A percentile compares a stretch with the other conserved stretches of the same genome.
Evolutionary conservation across 2,329 filamentous ascomycete species (phyloP).

Genomic region (Fusarium avenaceum): DNA sequence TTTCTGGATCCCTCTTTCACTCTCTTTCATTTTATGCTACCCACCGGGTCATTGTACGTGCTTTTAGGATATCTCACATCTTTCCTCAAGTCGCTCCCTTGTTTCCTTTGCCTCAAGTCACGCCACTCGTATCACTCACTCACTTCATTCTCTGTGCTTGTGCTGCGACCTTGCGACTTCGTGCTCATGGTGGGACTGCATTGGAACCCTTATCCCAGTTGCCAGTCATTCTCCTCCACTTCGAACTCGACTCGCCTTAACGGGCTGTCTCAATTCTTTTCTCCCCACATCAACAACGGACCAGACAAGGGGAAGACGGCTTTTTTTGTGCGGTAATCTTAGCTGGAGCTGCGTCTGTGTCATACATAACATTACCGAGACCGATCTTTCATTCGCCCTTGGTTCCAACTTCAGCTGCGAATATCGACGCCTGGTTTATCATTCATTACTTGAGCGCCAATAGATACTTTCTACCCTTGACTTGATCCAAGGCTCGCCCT

Average conservation of each 20-base stretch:
- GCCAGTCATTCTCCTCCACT: constrained; percentile 30
- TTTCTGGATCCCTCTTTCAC: constrained; percentile 12
- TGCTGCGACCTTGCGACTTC: constrained; percentile 6
- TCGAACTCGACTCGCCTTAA: constrained; percentile 33
- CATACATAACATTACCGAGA: constrained; percentile 36
- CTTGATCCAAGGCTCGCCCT: constrained; percentile 27
- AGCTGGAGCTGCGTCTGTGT: constrained; percentile 39
- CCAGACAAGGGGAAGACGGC: constrained; percentile 28
- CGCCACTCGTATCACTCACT: constrained; percentile 36
- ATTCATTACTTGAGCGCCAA: constrained; percentile 21
- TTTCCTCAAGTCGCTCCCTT: constrained; percentile 16
- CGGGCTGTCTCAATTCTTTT: constrained; percentile 34
- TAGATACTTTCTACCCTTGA: constrained; percentile 16
- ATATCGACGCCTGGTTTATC: constrained; percentile 28
- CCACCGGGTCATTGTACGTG: neutral
- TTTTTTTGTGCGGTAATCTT: constrained; percentile 45
- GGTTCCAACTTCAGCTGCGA: constrained; percentile 24
- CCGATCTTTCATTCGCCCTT: constrained; percentile 26
- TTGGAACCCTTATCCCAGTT: constrained; percentile 38
- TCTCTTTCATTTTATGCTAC: constrained; percentile 10
- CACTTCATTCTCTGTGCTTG: constrained; percentile 31
- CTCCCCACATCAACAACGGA: constrained; percentile 38
- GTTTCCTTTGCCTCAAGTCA: constrained; percentile 23
- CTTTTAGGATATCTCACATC: constrained; percentile 5
- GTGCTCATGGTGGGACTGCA: constrained; percentile 37